Evolutionary conservation across 495 filamentous ascomycete genomes (phyloP).

Genomic region (Lepraria neglecta): DNA sequence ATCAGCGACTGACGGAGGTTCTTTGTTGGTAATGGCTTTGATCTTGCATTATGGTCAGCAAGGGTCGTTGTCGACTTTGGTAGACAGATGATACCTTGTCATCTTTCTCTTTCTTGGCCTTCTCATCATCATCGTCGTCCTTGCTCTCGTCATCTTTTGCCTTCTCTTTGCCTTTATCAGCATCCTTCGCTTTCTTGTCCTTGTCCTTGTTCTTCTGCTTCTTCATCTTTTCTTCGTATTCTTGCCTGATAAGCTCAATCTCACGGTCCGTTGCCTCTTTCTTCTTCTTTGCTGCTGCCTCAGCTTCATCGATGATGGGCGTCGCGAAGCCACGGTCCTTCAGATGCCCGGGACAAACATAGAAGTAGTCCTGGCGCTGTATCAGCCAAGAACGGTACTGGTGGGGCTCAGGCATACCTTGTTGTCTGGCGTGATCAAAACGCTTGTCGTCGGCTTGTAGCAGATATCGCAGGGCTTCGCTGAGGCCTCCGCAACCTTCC

Average conservation of each 20-base stretch:
- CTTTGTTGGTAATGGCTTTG: conserved; percentile 30
- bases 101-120: conserved; percentile 53
- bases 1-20: conserved; percentile 34
- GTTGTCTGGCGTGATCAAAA: conserved; percentile 83
- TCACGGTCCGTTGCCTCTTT: conserved; percentile 64
- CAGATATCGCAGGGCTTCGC: conserved; percentile 84
- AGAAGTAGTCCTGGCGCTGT: conserved; percentile 76
- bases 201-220: conserved; percentile 59
- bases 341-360: conserved; percentile 76
- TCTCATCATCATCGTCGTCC: conserved; percentile 40
- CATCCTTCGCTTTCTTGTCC: conserved; percentile 29
- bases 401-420: conserved; percentile 51
- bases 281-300: conserved; percentile 58
- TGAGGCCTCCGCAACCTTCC: conserved; percentile 77
- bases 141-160: conserved; percentile 39
- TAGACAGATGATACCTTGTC: conserved; percentile 40
- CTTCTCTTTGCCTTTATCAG: conserved; percentile 34
- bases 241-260: conserved; percentile 72
- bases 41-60: conserved; percentile 22
- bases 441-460: conserved; percentile 79
- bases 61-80: neutral
- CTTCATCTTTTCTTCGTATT: conserved; percentile 67
- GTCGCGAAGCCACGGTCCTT: conserved; percentile 77
- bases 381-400: conserved; percentile 12
- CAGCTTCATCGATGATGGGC: conserved; percentile 71